Evolutionary conservation across 1,284 basidiomycete species (phyloP).

Genomic region (Thecaphora thlaspeos): DNA sequence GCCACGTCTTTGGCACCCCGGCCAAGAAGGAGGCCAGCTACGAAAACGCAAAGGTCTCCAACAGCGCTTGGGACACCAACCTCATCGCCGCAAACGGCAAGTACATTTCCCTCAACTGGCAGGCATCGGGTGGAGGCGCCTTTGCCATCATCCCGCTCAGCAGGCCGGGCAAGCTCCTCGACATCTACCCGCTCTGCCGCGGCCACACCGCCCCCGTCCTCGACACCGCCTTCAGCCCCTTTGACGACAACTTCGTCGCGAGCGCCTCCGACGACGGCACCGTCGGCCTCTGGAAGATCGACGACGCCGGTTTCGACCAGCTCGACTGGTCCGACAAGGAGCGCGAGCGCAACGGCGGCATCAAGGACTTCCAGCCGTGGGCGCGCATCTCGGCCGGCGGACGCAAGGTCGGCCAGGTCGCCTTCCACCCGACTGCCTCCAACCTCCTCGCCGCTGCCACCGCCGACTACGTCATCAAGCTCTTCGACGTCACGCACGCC

Average conservation of each 20-base stretch:
- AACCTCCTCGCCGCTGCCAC: slow-evolving; percentile 84
- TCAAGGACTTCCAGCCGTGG: slow-evolving; percentile 78
- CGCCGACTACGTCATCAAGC: slow-evolving; percentile 82
- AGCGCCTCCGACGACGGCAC: slow-evolving; percentile 92
- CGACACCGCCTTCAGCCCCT: slow-evolving; percentile 95
- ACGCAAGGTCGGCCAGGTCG: slow-evolving; percentile 86
- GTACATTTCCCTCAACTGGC: slow-evolving; percentile 91
- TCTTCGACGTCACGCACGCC: slow-evolving; percentile 72
- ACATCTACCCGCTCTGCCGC: slow-evolving; percentile 86
- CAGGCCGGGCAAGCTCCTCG: slow-evolving; percentile 70
- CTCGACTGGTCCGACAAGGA: slow-evolving; percentile 52
- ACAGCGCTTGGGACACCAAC: slow-evolving; percentile 86
- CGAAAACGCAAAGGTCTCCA: slow-evolving; percentile 77
- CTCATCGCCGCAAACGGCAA: slow-evolving; percentile 71
- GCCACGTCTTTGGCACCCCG: slow-evolving; percentile 76
- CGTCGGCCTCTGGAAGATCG: slow-evolving; percentile 80
- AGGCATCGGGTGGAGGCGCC: slow-evolving; percentile 87
- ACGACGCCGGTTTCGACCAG: slow-evolving; percentile 67
- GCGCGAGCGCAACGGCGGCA: slow-evolving; percentile 55
- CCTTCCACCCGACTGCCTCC: slow-evolving; percentile 88
- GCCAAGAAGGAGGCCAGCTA: slow-evolving; percentile 61
- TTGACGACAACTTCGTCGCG: slow-evolving; percentile 84
- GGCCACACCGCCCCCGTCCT: slow-evolving; percentile 79
- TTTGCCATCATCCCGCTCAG: slow-evolving; percentile 82
- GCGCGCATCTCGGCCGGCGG: slow-evolving; percentile 60